Percentiles rank a stretch among this genome's conserved stretches.
These are phyloP conservation scores for Wickerhamiella alocasiicola DNA, from an alignment of 805 yeast species.

Conservation along the genomic window DNA sequence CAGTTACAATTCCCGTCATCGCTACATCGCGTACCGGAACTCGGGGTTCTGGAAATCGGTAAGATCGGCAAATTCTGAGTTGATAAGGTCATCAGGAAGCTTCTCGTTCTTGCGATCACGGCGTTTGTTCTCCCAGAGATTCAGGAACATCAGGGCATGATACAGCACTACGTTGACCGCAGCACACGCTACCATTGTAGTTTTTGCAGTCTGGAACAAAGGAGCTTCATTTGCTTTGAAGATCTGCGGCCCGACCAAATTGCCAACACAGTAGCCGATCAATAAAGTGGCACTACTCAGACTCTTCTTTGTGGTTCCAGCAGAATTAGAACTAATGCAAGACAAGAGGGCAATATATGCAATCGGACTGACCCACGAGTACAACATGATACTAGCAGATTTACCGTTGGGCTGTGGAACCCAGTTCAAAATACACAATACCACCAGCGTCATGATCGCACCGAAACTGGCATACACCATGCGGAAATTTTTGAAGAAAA, in stretches of 20 bases:
- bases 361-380: conserved; percentile 22
- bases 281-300: conserved; percentile 45
- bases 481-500: conserved; percentile 10
- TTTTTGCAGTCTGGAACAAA: conserved; percentile 43
- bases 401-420: conserved; percentile 27
- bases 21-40: too few species aligned
- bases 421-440: conserved; percentile 36
- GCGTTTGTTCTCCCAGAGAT: conserved; percentile 11
- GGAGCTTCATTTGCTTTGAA: conserved; percentile 49
- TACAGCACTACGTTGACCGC: conserved; percentile 29
- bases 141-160: conserved; percentile 19
- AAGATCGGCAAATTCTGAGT: conserved; percentile 32
- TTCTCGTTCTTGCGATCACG: conserved; percentile 11
- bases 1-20: too few species aligned
- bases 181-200: conserved; percentile 42
- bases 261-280: conserved; percentile 59
- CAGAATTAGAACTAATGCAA: conserved; percentile 36
- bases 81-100: conserved; percentile 4
- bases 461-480: conserved; percentile 36
- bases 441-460: conserved; percentile 34
- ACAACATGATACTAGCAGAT: conserved; percentile 23
- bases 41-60: conserved; percentile 41
- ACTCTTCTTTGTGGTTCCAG: conserved; percentile 64
- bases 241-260: conserved; percentile 62
- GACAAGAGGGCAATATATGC: conserved; percentile 20